phyloP scores from a whole-genome alignment of 2,329 filamentous ascomycete genomes.

The Sarocladium kiliense region DNA sequence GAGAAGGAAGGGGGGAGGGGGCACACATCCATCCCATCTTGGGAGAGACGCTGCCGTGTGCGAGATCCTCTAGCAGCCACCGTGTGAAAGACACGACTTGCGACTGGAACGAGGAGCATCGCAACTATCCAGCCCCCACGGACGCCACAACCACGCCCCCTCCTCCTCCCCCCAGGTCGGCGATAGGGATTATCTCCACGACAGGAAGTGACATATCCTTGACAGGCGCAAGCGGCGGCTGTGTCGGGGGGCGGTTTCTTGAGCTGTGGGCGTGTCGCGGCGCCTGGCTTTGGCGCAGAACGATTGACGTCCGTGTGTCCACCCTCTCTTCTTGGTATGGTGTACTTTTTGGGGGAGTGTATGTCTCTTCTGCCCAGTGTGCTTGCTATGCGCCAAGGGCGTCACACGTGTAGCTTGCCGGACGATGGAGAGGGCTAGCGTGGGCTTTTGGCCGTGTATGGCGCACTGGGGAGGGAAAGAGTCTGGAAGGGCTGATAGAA shows the following conservation, averaged over 20 bases:
- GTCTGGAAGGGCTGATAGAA: slow-evolving; percentile 8
- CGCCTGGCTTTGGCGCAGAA: background rate
- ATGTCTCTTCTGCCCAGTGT: background rate
- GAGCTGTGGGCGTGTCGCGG: background rate
- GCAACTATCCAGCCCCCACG: background rate
- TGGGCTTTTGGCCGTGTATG: background rate
- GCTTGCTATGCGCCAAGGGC: background rate
- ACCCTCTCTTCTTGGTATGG: background rate
- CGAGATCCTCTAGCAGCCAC: background rate
- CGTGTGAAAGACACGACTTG: background rate
- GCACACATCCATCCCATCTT: too few relatives aligned
- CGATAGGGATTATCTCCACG: too few relatives aligned
- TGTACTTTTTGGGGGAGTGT: background rate
- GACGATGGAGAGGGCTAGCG: background rate
- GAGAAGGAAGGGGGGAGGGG: too few relatives aligned
- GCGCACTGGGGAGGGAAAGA: slow-evolving; percentile 5
- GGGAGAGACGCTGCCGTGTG: too few relatives aligned
- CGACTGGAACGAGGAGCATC: background rate
- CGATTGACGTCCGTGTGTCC: background rate
- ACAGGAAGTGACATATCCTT: too few relatives aligned
- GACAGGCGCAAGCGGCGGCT: background rate
- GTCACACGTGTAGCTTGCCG: background rate
- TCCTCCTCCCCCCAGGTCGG: too few relatives aligned
- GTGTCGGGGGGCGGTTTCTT: background rate
- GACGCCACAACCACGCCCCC: background rate